A percentile compares a stretch with the other conserved stretches of the same genome.
Evolutionary conservation across 129 eudicot genomes (phyloP).

Genomic region (Glebionis coronaria): DNA sequence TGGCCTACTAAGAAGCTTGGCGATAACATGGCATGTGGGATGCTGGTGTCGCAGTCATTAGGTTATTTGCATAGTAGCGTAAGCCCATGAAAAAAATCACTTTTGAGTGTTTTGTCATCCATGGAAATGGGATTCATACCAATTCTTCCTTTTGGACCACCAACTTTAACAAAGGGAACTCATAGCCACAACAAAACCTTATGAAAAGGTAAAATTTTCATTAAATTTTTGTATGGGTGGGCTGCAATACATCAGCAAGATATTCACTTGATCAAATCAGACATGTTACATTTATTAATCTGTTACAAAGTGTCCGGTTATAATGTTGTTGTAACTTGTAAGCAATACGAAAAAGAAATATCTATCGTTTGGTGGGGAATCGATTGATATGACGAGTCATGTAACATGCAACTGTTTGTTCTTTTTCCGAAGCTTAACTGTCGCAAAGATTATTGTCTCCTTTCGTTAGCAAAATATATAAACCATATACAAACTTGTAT

Average conservation of each 20-base stretch:
- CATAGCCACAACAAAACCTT: not conserved
- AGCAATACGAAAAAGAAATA: not conserved
- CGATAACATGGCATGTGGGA: constrained; percentile 32
- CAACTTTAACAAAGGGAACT: constrained; percentile 26
- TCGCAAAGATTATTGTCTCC: constrained; percentile 8
- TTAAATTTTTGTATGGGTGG: constrained; percentile 1
- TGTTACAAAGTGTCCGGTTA: not conserved
- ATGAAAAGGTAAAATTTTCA: constrained; percentile 15
- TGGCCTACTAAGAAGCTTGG: not conserved
- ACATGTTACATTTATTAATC: constrained; percentile 1
- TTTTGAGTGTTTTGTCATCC: constrained; percentile 24
- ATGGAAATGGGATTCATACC: constrained; percentile 33
- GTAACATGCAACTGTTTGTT: constrained; percentile 15
- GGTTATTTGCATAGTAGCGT: constrained; percentile 18
- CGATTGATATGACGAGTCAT: constrained; percentile 8
- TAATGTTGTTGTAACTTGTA: not conserved
- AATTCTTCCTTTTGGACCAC: constrained; percentile 27
- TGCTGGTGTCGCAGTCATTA: constrained; percentile 13
- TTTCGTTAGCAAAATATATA: not conserved
- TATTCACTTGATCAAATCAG: constrained; percentile 1
- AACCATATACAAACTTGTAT: not conserved
- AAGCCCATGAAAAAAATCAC: constrained; percentile 13
- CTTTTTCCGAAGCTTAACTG: constrained; percentile 6
- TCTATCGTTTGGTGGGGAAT: constrained; percentile 8
- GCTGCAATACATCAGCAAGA: not conserved